A percentile compares a stretch with the other conserved stretches of the same genome.
These are phyloP conservation scores for Senna tora DNA, from an alignment of 306 rosid species.

Conservation along the genomic window DNA sequence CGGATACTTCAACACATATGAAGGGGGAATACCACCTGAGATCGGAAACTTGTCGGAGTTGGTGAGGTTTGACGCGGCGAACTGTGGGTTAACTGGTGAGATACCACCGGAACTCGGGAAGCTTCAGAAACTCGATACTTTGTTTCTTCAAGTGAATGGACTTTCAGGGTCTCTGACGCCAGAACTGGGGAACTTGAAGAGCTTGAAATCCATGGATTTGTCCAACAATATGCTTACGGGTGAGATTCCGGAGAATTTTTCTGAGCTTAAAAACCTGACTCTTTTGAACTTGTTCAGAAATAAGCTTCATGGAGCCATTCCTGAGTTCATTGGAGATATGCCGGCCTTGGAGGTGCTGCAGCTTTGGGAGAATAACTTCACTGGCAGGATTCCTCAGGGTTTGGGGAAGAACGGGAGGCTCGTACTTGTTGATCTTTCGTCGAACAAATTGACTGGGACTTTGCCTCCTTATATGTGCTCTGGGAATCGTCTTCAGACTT, in stretches of 20 bases:
- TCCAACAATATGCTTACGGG: slow-evolving; percentile 77
- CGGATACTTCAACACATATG: slow-evolving; percentile 74
- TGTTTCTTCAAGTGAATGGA: slow-evolving; percentile 91
- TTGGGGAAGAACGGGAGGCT: slow-evolving; percentile 84
- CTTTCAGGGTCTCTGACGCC: slow-evolving; percentile 72
- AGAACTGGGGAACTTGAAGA: slow-evolving; percentile 71
- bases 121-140: slow-evolving; percentile 78
- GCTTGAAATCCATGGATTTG: slow-evolving; percentile 86
- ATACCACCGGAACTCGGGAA: slow-evolving; percentile 73
- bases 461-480: slow-evolving; percentile 77
- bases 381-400: slow-evolving; percentile 76
- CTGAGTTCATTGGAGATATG: slow-evolving; percentile 75
- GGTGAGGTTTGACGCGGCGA: slow-evolving; percentile 82
- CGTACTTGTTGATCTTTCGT: slow-evolving; percentile 68
- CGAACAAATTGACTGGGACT: slow-evolving; percentile 83
- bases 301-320: slow-evolving; percentile 90
- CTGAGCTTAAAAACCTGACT: slow-evolving; percentile 68
- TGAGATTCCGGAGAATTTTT: slow-evolving; percentile 74
- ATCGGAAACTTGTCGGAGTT: slow-evolving; percentile 73
- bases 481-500: slow-evolving; percentile 73
- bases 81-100: slow-evolving; percentile 80
- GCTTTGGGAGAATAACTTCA: slow-evolving; percentile 95
- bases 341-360: slow-evolving; percentile 83
- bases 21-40: slow-evolving; percentile 75
- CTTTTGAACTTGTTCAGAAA: slow-evolving; percentile 82